phyloP scores from a whole-genome alignment of 352 stramenopile genomes.

The Globisporangium cystogenes region DNA sequence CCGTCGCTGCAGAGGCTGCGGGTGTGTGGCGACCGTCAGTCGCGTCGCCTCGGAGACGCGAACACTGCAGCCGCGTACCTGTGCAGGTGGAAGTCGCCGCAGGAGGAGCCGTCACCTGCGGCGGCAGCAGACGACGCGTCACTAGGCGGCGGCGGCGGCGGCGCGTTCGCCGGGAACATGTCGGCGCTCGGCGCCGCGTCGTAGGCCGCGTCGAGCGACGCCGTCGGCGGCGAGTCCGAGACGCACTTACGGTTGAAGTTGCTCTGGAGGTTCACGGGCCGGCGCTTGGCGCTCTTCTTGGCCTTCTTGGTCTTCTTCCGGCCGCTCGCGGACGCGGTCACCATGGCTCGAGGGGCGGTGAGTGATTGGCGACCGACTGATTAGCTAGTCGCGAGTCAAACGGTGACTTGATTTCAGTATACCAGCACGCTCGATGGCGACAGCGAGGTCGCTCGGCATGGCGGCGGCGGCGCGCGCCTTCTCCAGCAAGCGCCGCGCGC shows the following conservation, averaged over 20 bases:
- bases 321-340: slow-evolving; percentile 40
- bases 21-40: neutral
- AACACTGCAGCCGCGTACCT: slow-evolving; percentile 33
- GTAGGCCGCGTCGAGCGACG: slow-evolving; percentile 7
- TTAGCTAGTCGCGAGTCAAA: too few relatives aligned
- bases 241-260: slow-evolving; percentile 85
- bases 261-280: slow-evolving; percentile 76
- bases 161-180: slow-evolving; percentile 78
- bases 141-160: slow-evolving; percentile 18
- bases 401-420: neutral
- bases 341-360: slow-evolving; percentile 28
- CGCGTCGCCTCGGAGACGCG: too few relatives aligned
- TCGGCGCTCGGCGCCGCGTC: slow-evolving; percentile 37
- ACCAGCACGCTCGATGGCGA: neutral
- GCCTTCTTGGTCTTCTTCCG: slow-evolving; percentile 59
- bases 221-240: slow-evolving; percentile 2
- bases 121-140: slow-evolving; percentile 28
- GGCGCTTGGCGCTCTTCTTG: slow-evolving; percentile 72
- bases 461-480: slow-evolving; percentile 13
- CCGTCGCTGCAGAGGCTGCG: slow-evolving; percentile 75
- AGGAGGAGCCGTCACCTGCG: slow-evolving; percentile 42
- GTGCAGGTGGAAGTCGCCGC: slow-evolving; percentile 83
- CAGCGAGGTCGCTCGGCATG: neutral
- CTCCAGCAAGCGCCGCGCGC: slow-evolving; percentile 28
- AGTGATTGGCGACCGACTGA: neutral